phyloP scores from a whole-genome alignment of 352 stramenopile genomes.

The Aphanomyces cochlioides region DNA sequence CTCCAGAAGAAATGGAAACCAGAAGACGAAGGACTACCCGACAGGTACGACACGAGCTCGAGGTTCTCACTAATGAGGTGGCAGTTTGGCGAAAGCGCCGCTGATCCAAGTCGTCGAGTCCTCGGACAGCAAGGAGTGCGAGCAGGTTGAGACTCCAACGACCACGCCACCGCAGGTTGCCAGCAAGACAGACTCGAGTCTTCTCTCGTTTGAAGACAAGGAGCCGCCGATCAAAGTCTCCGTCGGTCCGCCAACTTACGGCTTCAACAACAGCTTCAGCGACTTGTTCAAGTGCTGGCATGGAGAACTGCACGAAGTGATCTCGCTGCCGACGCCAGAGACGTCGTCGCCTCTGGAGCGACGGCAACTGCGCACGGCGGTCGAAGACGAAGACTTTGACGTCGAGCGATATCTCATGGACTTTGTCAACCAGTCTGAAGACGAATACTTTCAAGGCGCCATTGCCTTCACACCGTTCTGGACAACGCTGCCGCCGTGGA shows the following conservation, averaged over 20 bases:
- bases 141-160: not conserved
- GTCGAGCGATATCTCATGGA: slow-evolving; percentile 95
- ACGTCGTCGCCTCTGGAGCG: slow-evolving; percentile 66
- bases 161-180: not conserved
- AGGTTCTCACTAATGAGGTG: slow-evolving; percentile 23
- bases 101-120: slow-evolving; percentile 81
- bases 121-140: slow-evolving; percentile 26
- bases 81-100: slow-evolving; percentile 37
- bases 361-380: slow-evolving; percentile 59
- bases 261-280: slow-evolving; percentile 91
- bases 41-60: slow-evolving; percentile 5
- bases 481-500: slow-evolving; percentile 65
- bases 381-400: slow-evolving; percentile 93
- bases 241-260: slow-evolving; percentile 65
- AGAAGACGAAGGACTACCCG: slow-evolving; percentile 26
- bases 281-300: slow-evolving; percentile 92
- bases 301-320: slow-evolving; percentile 87
- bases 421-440: slow-evolving; percentile 84
- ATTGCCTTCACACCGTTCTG: slow-evolving; percentile 90
- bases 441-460: slow-evolving; percentile 91
- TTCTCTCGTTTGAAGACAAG: slow-evolving; percentile 25
- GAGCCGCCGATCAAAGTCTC: not conserved
- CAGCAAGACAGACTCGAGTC: slow-evolving; percentile 11
- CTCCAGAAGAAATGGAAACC: slow-evolving; percentile 55
- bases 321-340: slow-evolving; percentile 91